phyloP scores from a whole-genome alignment of 2,329 filamentous ascomycete species.

The Cyclaneusma minus region DNA sequence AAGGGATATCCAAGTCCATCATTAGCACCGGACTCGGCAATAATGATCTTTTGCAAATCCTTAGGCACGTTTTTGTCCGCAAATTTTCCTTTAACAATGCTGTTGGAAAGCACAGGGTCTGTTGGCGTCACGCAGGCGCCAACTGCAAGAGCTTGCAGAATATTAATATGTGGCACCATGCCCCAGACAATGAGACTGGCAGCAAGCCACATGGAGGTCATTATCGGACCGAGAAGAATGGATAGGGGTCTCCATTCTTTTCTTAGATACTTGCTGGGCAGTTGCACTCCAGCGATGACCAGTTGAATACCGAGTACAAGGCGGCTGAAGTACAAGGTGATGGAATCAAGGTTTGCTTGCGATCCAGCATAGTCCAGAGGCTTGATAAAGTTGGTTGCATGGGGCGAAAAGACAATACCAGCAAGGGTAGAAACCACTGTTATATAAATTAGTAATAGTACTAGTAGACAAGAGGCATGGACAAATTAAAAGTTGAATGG shows the following conservation, averaged over 20 bases:
- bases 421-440: conserved; percentile 70
- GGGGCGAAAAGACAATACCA: conserved; percentile 64
- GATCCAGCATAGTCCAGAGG: conserved; percentile 60
- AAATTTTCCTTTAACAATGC: conserved; percentile 86
- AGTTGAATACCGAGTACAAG: conserved; percentile 84
- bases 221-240: conserved; percentile 66
- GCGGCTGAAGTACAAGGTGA: conserved; percentile 73
- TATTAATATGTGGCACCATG: conserved; percentile 53
- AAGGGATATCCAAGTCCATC: conserved; percentile 85
- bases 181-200: conserved; percentile 70
- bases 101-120: conserved; percentile 75
- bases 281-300: conserved; percentile 73
- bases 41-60: conserved; percentile 64
- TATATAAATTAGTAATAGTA: not conserved
- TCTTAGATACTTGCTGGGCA: conserved; percentile 68
- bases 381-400: conserved; percentile 59
- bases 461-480: too few species aligned
- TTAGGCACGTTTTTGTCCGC: conserved; percentile 81
- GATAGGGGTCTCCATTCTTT: conserved; percentile 64
- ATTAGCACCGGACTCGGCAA: conserved; percentile 72
- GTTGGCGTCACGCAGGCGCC: conserved; percentile 86
- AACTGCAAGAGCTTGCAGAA: conserved; percentile 66
- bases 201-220: conserved; percentile 74
- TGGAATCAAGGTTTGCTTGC: conserved; percentile 43
- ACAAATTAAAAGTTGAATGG: too few species aligned